These are phyloP conservation scores for Rhizopogon sp. DNA, from an alignment of 768 basidiomycete genomes.

Conservation along the genomic window DNA sequence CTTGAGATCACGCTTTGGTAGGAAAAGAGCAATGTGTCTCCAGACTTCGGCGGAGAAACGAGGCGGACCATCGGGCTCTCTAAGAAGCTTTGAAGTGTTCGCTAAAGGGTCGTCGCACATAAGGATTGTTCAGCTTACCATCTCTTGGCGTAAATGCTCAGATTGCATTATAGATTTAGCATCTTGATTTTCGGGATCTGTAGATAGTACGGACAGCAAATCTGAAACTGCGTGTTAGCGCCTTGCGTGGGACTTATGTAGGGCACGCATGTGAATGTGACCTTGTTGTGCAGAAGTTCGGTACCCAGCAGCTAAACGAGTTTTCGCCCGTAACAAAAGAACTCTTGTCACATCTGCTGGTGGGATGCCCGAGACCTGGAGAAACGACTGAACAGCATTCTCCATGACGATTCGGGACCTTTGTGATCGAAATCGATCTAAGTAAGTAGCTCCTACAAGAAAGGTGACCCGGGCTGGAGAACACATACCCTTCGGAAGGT, in stretches of 20 bases:
- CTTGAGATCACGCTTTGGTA: conserved; percentile 62
- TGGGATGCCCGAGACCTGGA: conserved; percentile 50
- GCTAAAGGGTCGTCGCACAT: neutral
- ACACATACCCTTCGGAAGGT: conserved; percentile 57
- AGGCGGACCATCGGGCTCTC: conserved; percentile 39
- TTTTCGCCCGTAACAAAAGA: conserved; percentile 62
- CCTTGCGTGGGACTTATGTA: neutral
- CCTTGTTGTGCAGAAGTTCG: conserved; percentile 65
- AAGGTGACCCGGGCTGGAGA: neutral
- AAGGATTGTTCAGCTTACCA: conserved; percentile 33
- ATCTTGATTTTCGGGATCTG: conserved; percentile 67
- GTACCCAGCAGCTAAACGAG: conserved; percentile 54
- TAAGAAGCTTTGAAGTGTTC: conserved; percentile 17
- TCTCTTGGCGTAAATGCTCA: conserved; percentile 47
- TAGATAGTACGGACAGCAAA: conserved; percentile 55
- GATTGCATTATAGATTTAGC: conserved; percentile 56
- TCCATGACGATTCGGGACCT: conserved; percentile 43
- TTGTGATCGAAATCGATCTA: neutral
- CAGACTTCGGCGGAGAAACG: conserved; percentile 67
- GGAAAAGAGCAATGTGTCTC: conserved; percentile 39
- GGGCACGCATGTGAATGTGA: conserved; percentile 13
- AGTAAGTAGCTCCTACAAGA: conserved; percentile 2
- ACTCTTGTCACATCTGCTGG: conserved; percentile 52
- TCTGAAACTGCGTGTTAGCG: neutral
- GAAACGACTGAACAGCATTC: conserved; percentile 44